These are phyloP conservation scores for Dalechampia spathulata DNA, from an alignment of 441 rosid genomes.

Conservation along the genomic window DNA sequence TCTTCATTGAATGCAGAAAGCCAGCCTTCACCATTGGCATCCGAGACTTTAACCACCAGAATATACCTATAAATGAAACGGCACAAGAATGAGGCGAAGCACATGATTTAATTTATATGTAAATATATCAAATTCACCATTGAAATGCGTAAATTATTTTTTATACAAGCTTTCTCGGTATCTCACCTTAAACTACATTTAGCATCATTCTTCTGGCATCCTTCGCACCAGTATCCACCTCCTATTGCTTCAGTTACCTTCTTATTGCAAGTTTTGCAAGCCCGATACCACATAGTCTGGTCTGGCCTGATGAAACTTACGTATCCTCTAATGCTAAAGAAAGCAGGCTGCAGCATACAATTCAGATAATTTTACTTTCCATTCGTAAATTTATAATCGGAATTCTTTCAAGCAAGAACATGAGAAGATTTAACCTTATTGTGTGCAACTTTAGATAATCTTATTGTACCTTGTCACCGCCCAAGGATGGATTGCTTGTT, in stretches of 20 bases:
- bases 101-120: too few species aligned
- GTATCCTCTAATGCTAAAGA: conserved; percentile 55
- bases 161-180: too few species aligned
- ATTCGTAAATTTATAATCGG: too few species aligned
- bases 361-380: too few species aligned
- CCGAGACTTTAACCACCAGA: conserved; percentile 58
- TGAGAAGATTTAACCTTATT: too few species aligned
- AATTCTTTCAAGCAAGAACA: too few species aligned
- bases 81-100: too few species aligned
- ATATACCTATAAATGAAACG: conserved; percentile 47
- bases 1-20: conserved; percentile 69
- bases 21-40: conserved; percentile 81
- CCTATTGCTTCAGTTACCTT: conserved; percentile 84
- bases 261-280: conserved; percentile 89
- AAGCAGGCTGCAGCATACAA: conserved; percentile 78
- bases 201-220: conserved; percentile 81
- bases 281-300: conserved; percentile 95
- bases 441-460: too few species aligned
- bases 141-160: too few species aligned
- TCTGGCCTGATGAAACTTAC: conserved; percentile 83
- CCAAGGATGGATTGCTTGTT: conserved; percentile 54
- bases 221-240: conserved; percentile 95
- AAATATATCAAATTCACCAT: too few species aligned
- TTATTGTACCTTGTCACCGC: conserved; percentile 77
- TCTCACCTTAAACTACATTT: conserved; percentile 70